Evolutionary conservation across 441 rosid species (phyloP), one percentile per base, ranked within the genome.

Genomic region (Heliophila coronopifolia): DNA sequence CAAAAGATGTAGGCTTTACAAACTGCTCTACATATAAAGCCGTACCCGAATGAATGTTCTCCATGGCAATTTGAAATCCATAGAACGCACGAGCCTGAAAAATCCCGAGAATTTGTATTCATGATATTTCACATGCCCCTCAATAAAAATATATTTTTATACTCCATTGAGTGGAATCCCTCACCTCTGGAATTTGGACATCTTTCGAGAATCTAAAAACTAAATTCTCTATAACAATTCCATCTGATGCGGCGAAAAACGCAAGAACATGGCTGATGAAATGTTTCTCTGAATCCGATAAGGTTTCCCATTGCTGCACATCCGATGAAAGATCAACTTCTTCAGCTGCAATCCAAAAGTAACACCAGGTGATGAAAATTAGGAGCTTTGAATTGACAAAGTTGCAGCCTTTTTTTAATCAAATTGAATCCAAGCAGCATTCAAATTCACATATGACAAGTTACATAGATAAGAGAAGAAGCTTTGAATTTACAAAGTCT

Each of bases 61-160:
- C 95, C 93, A 86, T 89, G 13, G 94, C 94, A 28, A 86, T 83
- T 74, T 89, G 95, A 68, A 89, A 89, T 35, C 91, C 88, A 54
- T 85, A 89, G 73, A 89, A 85, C 28, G 97, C 94, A 22, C 94
- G 77, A 51, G 94, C 95, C 94, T 87, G 77, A 66, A 45, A 35
- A 15, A 49, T 2, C 45, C n/a, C n/a, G n/a, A n/a, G n/a, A n/a
- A n/a, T n/a, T n/a, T n/a, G n/a, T n/a, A n/a, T n/a, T n/a, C n/a
- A n/a, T n/a, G n/a, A n/a, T n/a, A n/a, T n/a, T n/a, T n/a, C n/a
- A n/a, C n/a, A n/a, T n/a, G n/a, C n/a, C n/a, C n/a, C n/a, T n/a
- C n/a, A n/a, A n/a, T n/a, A n/a, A n/a, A n/a, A n/a, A n/a, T n/a
- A n/a, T n/a, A n/a, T n/a, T n/a, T 32, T 0, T 9, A 7, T 0